Percentiles rank a stretch among this genome's conserved stretches.
phyloP scores from a whole-genome alignment of 2,329 filamentous ascomycete species.

The Mycogone perniciosa region DNA sequence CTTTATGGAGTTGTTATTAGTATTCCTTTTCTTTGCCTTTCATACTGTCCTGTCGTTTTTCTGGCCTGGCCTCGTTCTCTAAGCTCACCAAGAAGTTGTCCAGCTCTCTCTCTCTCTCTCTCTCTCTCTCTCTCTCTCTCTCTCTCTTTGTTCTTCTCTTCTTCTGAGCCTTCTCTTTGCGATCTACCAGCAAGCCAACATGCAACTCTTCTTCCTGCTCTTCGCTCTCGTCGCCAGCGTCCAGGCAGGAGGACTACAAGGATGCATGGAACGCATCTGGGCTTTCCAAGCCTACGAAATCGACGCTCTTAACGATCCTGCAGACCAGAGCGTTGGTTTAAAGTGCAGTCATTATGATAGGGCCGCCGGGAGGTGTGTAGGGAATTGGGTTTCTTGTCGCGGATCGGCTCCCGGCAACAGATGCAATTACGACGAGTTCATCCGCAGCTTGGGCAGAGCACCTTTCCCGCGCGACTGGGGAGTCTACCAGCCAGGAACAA shows the following conservation, averaged over 20 bases:
- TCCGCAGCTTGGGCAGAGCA: background rate
- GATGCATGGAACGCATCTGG: background rate
- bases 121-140: no score
- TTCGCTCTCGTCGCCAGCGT: background rate
- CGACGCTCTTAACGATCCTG: background rate
- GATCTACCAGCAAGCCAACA: background rate
- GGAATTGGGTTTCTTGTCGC: no score
- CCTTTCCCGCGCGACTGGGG: no score
- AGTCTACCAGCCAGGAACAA: no score
- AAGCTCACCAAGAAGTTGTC: no score
- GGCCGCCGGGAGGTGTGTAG: background rate
- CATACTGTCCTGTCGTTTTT: no score
- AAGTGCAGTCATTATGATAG: background rate
- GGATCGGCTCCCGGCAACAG: background rate
- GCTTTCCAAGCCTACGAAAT: slow-evolving; percentile 1
- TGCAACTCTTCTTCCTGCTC: background rate
- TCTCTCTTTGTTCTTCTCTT: no score
- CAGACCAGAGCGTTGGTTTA: background rate
- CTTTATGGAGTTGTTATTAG: no score
- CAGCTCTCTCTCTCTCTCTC: no score
- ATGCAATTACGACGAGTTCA: background rate
- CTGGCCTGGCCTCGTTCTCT: no score
- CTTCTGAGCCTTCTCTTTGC: background rate
- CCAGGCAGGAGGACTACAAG: background rate
- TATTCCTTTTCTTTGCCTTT: no score